Conservation (phyloP, 371 early-diverging fungal genomes). For the Circinella minor region DNA sequence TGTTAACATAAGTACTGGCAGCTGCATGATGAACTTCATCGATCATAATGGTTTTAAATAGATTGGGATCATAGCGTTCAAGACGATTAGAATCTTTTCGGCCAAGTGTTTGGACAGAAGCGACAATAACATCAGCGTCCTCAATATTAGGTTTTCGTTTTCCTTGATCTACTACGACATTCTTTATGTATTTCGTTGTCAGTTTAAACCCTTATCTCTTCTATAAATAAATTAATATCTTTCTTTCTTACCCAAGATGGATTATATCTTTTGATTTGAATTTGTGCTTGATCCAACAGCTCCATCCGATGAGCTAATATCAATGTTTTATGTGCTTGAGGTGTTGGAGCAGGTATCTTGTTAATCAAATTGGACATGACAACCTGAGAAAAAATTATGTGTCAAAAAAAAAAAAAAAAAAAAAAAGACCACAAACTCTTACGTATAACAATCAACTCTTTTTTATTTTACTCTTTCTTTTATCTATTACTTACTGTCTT, state of each 20-base stretch:
- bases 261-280: constrained; percentile 62
- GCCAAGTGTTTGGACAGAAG: constrained; percentile 81
- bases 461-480: background rate
- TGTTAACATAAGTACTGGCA: constrained; percentile 71
- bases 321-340: constrained; percentile 74
- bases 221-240: background rate
- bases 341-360: constrained; percentile 63
- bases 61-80: constrained; percentile 66
- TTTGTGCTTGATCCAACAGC: constrained; percentile 79
- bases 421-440: background rate
- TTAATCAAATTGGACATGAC: constrained; percentile 85
- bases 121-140: constrained; percentile 74
- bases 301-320: constrained; percentile 90
- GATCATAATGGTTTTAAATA: constrained; percentile 89
- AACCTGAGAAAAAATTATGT: constrained; percentile 45
- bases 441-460: background rate
- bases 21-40: constrained; percentile 95
- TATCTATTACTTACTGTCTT: constrained; percentile 69
- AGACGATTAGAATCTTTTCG: constrained; percentile 55
- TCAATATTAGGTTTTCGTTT: constrained; percentile 54
- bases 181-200: constrained; percentile 27
- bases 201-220: background rate
- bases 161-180: constrained; percentile 73
- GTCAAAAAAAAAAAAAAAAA: too few species aligned
- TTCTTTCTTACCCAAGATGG: constrained; percentile 56